Conservation (phyloP, 805 yeast genomes). For the Sugiyamaella smithiae region DNA sequence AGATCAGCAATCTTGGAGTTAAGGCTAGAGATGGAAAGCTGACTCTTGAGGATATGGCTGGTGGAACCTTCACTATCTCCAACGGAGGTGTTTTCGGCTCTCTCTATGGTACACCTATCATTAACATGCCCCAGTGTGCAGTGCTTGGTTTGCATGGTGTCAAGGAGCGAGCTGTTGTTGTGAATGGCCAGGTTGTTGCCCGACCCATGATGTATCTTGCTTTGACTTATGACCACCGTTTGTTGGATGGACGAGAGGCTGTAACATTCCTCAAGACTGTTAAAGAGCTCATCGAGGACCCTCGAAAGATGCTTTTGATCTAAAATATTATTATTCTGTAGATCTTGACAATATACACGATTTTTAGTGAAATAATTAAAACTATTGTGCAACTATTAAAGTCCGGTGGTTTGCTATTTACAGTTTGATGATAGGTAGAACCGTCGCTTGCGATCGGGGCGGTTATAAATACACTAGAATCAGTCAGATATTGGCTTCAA, state of each 20-base stretch:
- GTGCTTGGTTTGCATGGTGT: slow-evolving; percentile 97
- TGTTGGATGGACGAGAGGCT: slow-evolving; percentile 98
- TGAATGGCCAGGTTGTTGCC: slow-evolving; percentile 90
- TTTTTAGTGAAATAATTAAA: too few relatives aligned
- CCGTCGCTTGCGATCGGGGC: too few relatives aligned
- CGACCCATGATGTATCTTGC: slow-evolving; percentile 99
- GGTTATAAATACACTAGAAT: too few relatives aligned
- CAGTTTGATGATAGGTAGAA: too few relatives aligned
- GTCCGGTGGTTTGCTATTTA: too few relatives aligned
- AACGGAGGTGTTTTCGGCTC: slow-evolving; percentile 99
- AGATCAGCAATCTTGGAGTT: slow-evolving; percentile 73
- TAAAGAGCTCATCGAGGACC: slow-evolving; percentile 97
- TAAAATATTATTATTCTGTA: slow-evolving; percentile 11
- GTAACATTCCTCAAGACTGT: slow-evolving; percentile 94
- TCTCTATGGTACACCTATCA: slow-evolving; percentile 95
- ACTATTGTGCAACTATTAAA: too few relatives aligned
- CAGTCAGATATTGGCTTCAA: slow-evolving; percentile 17
- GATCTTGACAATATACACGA: not conserved
- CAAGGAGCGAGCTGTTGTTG: slow-evolving; percentile 95
- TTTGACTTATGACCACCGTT: slow-evolving; percentile 96
- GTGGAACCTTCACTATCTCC: slow-evolving; percentile 98
- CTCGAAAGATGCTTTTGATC: slow-evolving; percentile 87
- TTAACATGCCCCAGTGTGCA: slow-evolving; percentile 97
- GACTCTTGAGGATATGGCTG: slow-evolving; percentile 97
- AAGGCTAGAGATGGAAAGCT: slow-evolving; percentile 97